These are phyloP conservation scores for Dothiorella sarmentorum DNA, from an alignment of 2,329 filamentous ascomycete species.

Conservation along the genomic window DNA sequence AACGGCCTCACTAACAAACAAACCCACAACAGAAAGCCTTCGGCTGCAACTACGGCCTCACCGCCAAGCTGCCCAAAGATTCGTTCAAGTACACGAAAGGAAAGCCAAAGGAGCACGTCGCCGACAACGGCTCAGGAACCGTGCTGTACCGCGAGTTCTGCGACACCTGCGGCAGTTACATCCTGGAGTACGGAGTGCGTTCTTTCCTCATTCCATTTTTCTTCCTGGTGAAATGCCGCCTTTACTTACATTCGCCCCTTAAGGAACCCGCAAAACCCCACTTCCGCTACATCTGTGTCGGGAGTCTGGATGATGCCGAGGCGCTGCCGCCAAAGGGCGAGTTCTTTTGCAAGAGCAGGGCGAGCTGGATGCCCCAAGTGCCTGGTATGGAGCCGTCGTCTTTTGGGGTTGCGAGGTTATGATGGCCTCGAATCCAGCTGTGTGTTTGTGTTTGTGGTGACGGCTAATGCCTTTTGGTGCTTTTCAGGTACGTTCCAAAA, in stretches of 20 bases:
- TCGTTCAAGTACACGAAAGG: conserved; percentile 39
- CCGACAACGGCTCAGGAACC: conserved; percentile 43
- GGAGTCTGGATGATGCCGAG: conserved; percentile 27
- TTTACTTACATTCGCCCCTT: not conserved
- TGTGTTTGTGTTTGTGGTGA: too few species aligned
- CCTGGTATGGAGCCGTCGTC: conserved; percentile 21
- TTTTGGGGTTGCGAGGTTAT: not conserved
- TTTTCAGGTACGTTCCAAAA: conserved; percentile 19
- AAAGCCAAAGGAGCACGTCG: conserved; percentile 40
- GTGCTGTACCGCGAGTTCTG: conserved; percentile 52
- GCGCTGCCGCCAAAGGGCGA: conserved; percentile 52
- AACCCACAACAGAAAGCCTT: conserved; percentile 45
- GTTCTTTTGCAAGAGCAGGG: conserved; percentile 63
- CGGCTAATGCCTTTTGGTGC: not conserved
- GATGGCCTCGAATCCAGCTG: too few species aligned
- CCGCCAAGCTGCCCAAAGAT: conserved; percentile 48
- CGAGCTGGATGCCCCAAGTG: conserved; percentile 27
- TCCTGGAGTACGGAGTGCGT: conserved; percentile 48
- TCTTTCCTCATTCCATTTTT: not conserved
- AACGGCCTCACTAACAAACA: too few species aligned
- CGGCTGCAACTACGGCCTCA: conserved; percentile 51
- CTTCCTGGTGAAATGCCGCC: not conserved
- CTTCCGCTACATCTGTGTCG: conserved; percentile 27
- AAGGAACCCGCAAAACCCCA: conserved; percentile 25
- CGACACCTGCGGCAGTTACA: conserved; percentile 48